Evolutionary conservation across 208 protist species (phyloP), one percentile per base, ranked within the genome.

Genomic region (Trypanosoma mega): DNA sequence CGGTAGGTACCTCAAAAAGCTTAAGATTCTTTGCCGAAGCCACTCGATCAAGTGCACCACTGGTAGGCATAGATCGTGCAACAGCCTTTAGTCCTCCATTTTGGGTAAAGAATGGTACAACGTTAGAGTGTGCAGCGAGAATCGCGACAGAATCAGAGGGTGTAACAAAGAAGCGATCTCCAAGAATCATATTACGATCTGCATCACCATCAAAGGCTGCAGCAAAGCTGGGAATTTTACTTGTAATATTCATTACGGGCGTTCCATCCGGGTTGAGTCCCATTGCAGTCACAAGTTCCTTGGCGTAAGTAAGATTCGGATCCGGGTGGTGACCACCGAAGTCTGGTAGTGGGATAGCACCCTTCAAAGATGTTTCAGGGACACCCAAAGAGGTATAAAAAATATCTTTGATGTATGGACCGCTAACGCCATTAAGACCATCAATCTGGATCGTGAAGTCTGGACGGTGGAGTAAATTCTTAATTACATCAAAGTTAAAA

Each of bases 171-270:
- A 98, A 98, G 21, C 82, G 64, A 2, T 73, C 46, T 20, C 98
- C 97, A 14, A 99, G 79, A 36, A 99, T 89, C 97, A 99, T 99
- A 77, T 99, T 99, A 27, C 98, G 79, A 66, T 99, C 98, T 3
- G 87, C 97, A 72, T 99, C 98, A 41, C 98, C 98, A 77, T 99
- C 98, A 30, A 90, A 96, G 31, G 98, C 98, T 30, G 94, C 95
- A 41, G 97, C 98, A 73, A 99, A 95, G 24, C 71, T 80, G 18
- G 93, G 87, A 26, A 93, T 66, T 8, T 58, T 37, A 29, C 36
- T 48, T 14, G 8, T 18, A 60, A 79, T 47, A 12, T 57, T 71
- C 1, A 58, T 20, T 53, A 72, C 67, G 45, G 73, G 58, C 11
- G 47, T 53, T 34, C 83, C 80, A 54, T 94, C 82, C 2, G 78